Evolutionary conservation across 305 asterid genomes (phyloP), one percentile per base, ranked within the genome.

Genomic region (Lippia alba): DNA sequence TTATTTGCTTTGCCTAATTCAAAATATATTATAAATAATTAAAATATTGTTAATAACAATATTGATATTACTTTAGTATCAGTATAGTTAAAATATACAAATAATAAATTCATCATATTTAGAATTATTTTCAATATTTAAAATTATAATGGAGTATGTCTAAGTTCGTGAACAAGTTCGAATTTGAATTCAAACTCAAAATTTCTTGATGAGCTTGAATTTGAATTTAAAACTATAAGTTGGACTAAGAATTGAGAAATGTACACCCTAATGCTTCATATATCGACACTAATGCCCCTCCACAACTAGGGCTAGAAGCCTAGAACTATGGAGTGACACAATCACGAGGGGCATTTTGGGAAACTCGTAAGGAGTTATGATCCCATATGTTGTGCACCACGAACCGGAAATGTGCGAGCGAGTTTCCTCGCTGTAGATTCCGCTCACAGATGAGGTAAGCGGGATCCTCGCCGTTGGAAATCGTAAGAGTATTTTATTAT

Each of bases 391-490:
- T 11, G 62, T 19, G 59, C 15, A 14, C 48, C 51, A 50, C 41
- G 15, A 33, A 56, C 57, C 16, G 5, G 66, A 64, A 24, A 33
- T 9, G 30, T 19, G 51, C 30, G 41, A n/a, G 71, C 24, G 36
- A 45, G 76, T 64, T 72, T 72, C 14, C 10, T 1, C 46, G 19
- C 78, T 81, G 73, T 73, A 2, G 55, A 76, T 49, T 50, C 64
- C 33, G 75, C 68, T 10, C 18, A 53, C 10, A 6, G 53, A 57
- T 78, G 69, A 69, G 70, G 36, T 32, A 40, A 57, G 79, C 79
- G 75, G 60, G 50, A 84, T 80, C 79, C 11, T 2, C 80, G 78
- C 87, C 89, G 86, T 84, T 17, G 53, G 50, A 58, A 63, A 67
- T 3, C 18, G n/a, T 17, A 30, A 34, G 40, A 17, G 3, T 32